Evolutionary conservation across 805 yeast species (phyloP).

Genomic region (Candida gorgasii): DNA sequence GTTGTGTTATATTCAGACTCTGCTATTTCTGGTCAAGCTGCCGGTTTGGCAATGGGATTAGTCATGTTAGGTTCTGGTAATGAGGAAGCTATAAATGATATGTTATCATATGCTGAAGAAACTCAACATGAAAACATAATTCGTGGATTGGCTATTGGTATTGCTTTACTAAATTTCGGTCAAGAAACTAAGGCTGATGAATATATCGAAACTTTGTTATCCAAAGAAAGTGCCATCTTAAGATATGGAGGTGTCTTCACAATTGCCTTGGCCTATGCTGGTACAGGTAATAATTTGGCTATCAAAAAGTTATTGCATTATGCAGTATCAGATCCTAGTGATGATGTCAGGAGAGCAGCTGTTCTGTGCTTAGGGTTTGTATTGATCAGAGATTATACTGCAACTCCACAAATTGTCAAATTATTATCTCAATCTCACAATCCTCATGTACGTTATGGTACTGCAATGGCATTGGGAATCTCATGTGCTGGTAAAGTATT

Average conservation of each 20-base stretch:
- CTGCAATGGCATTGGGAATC: constrained; percentile 95
- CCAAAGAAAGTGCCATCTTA: constrained; percentile 76
- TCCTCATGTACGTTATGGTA: constrained; percentile 97
- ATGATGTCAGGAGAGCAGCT: constrained; percentile 95
- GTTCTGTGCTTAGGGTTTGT: constrained; percentile 91
- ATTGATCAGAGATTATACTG: constrained; percentile 83
- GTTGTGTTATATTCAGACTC: constrained; percentile 85
- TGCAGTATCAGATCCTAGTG: constrained; percentile 96
- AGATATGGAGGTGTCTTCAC: constrained; percentile 97
- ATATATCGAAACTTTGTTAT: constrained; percentile 63
- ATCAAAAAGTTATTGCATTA: constrained; percentile 82
- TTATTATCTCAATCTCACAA: constrained; percentile 91
- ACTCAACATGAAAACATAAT: constrained; percentile 95
- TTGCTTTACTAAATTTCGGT: constrained; percentile 84
- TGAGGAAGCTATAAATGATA: constrained; percentile 65
- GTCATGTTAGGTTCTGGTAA: constrained; percentile 91
- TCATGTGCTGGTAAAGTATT: constrained; percentile 95
- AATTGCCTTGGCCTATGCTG: constrained; percentile 93
- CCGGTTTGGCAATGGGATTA: constrained; percentile 94
- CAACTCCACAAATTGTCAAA: constrained; percentile 94
- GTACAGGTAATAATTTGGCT: constrained; percentile 89
- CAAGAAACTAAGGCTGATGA: constrained; percentile 78
- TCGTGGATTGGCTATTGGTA: constrained; percentile 88
- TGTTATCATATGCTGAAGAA: constrained; percentile 89
- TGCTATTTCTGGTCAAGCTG: constrained; percentile 94